These are phyloP conservation scores for Cinnamomum chago DNA, from an alignment of 164 flowering plant genomes.

Conservation along the genomic window DNA sequence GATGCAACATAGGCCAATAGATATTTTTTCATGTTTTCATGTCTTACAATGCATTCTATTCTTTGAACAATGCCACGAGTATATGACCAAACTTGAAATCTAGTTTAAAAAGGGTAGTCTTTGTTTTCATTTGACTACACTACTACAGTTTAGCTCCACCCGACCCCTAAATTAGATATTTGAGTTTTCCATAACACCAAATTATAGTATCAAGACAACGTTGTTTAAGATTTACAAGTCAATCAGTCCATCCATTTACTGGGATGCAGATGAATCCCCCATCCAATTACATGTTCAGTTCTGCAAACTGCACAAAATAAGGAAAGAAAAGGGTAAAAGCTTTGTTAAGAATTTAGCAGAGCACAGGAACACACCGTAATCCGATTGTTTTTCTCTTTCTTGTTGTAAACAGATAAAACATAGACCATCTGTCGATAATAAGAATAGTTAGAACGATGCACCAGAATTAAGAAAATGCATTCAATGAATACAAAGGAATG, in stretches of 20 bases:
- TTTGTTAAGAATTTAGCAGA: background rate
- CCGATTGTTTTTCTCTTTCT: conserved; percentile 86
- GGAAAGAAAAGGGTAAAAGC: background rate
- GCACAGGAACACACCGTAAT: conserved; percentile 57
- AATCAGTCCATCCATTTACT: background rate
- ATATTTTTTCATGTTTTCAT: background rate
- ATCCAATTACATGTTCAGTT: background rate
- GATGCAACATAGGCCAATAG: background rate
- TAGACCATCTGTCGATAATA: conserved; percentile 77
- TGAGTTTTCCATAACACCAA: background rate
- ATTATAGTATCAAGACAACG: background rate
- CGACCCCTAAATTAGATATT: background rate
- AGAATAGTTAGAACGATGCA: background rate
- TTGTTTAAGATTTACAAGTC: background rate
- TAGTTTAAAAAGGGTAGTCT: too few relatives aligned
- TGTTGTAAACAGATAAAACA: conserved; percentile 86
- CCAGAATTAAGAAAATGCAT: background rate
- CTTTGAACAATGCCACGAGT: background rate
- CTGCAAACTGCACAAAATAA: background rate
- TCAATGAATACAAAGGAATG: background rate
- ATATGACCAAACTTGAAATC: background rate
- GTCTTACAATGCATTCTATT: background rate
- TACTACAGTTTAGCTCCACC: background rate
- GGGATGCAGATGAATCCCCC: background rate
- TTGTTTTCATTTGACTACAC: too few relatives aligned